phyloP scores from a whole-genome alignment of 768 basidiomycete genomes.

The Kwoniella europaea region DNA sequence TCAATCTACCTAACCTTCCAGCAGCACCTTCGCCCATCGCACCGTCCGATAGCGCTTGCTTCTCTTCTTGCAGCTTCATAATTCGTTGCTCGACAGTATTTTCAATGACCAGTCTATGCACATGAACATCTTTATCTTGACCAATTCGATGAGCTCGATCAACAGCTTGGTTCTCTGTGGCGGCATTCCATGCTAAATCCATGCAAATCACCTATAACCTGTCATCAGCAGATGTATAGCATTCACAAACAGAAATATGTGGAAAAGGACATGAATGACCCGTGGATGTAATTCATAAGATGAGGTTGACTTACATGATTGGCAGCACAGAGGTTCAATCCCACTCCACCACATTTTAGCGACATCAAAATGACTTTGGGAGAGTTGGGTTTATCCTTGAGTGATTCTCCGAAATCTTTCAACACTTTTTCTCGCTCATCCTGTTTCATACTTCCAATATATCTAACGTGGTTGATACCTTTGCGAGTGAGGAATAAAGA shows the following conservation, averaged over 20 bases:
- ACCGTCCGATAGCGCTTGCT: constrained; percentile 56
- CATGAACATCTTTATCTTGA: constrained; percentile 50
- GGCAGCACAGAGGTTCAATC: constrained; percentile 51
- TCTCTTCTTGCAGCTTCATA: constrained; percentile 60
- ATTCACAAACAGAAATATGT: background rate
- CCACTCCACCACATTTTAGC: constrained; percentile 58
- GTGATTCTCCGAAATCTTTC: constrained; percentile 40
- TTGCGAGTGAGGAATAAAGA: constrained; percentile 67
- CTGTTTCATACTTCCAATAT: constrained; percentile 57
- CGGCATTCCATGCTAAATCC: constrained; percentile 59
- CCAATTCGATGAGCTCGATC: constrained; percentile 60
- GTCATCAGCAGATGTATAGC: constrained; percentile 22
- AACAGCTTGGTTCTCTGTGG: constrained; percentile 56
- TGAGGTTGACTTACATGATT: constrained; percentile 35
- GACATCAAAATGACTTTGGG: constrained; percentile 57
- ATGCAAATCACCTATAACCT: constrained; percentile 52
- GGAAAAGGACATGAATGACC: too few species aligned
- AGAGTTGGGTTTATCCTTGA: constrained; percentile 36
- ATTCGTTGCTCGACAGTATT: constrained; percentile 69
- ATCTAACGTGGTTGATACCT: constrained; percentile 45
- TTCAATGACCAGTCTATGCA: constrained; percentile 57
- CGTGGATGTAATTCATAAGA: too few species aligned
- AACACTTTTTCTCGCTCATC: constrained; percentile 52
- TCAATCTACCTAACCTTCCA: constrained; percentile 48
- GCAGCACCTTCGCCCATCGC: constrained; percentile 55